Evolutionary conservation across 2,329 filamentous ascomycete species (phyloP).

Genomic region (Ceratocystiopsis brevicomis): DNA sequence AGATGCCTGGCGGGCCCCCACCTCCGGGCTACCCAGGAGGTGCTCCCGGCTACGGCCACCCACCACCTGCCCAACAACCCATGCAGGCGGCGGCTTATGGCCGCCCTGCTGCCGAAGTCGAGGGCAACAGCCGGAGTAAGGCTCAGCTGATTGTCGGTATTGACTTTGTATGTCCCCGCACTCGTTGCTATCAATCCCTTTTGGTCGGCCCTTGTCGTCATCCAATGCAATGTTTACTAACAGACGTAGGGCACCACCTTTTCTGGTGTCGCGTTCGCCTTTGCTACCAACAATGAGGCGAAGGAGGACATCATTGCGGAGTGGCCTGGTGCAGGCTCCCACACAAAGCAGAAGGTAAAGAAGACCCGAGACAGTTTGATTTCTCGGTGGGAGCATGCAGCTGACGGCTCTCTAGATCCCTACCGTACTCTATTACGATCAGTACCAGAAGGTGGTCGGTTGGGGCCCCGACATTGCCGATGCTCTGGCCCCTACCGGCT

Average conservation of each 20-base stretch:
- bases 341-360: constrained; percentile 89
- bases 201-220: background rate
- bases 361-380: background rate
- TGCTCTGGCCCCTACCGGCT: constrained; percentile 86
- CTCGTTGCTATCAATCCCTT: too few relatives aligned
- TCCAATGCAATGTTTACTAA: background rate
- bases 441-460: constrained; percentile 98
- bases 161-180: constrained; percentile 57
- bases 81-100: constrained; percentile 22
- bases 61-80: constrained; percentile 18
- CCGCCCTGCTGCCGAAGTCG: constrained; percentile 47
- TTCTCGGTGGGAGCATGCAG: background rate
- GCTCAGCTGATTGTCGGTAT: constrained; percentile 96
- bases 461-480: constrained; percentile 98
- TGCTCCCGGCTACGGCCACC: constrained; percentile 28
- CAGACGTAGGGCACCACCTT: constrained; percentile 70
- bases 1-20: constrained; percentile 23
- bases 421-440: constrained; percentile 97
- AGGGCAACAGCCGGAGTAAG: constrained; percentile 77
- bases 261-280: constrained; percentile 91
- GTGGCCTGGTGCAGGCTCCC: constrained; percentile 93
- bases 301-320: constrained; percentile 98
- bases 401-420: constrained; percentile 48
- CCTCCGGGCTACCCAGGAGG: constrained; percentile 27
- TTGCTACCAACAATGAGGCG: constrained; percentile 90